These are phyloP conservation scores for Gossypium raimondii DNA, from an alignment of 345 rosid genomes.

Conservation along the genomic window DNA sequence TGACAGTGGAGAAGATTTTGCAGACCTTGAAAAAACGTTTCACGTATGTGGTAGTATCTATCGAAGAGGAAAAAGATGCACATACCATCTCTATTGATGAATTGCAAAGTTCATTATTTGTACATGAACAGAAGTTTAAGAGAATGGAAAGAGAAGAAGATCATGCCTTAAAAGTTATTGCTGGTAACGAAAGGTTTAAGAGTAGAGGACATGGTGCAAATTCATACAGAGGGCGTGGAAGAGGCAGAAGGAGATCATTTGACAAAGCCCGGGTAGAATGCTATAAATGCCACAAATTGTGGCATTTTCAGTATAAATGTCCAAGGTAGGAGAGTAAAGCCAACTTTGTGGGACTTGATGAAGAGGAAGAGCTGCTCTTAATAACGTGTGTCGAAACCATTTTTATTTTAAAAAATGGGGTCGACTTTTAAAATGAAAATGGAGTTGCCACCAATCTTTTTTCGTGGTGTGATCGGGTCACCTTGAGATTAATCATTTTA, in stretches of 20 bases:
- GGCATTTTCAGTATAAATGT: background rate
- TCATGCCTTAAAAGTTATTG: background rate
- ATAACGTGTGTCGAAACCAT: background rate
- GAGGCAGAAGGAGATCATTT: background rate
- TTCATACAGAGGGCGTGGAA: background rate
- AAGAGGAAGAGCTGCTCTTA: background rate
- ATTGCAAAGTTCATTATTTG: background rate
- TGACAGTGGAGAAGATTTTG: background rate
- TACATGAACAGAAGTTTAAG: background rate
- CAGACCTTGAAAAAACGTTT: background rate
- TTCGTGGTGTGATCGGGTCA: no score
- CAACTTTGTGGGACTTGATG: background rate
- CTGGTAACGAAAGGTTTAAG: background rate
- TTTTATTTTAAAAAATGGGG: no score
- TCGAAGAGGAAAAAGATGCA: background rate
- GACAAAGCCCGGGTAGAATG: background rate
- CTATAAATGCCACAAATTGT: background rate
- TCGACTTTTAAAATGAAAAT: no score
- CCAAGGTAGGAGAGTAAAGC: background rate
- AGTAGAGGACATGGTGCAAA: background rate
- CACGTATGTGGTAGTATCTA: background rate
- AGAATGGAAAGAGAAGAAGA: background rate
- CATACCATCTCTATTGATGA: background rate
- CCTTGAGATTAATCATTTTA: no score
- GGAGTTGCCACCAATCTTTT: no score